phyloP scores from a whole-genome alignment of 2,329 filamentous ascomycete species.

The Pseudogymnoascus sp. region DNA sequence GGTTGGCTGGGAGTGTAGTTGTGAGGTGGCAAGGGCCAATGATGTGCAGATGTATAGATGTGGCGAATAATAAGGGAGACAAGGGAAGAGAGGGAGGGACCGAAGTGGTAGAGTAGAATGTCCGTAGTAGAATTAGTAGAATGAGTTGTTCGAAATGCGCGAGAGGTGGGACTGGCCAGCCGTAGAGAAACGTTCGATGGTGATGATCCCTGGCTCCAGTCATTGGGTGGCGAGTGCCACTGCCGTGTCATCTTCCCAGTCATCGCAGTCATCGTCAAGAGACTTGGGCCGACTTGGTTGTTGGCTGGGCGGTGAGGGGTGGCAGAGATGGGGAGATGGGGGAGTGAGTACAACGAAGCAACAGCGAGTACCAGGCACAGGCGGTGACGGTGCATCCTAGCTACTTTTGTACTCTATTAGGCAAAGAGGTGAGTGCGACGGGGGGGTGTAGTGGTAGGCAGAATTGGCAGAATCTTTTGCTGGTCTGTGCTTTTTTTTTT shows the following conservation, averaged over 20 bases:
- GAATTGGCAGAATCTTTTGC: neutral
- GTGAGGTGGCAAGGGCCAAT: neutral
- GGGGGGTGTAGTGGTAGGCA: neutral
- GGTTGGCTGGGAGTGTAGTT: neutral
- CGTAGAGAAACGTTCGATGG: neutral
- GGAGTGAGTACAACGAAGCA: too few species aligned
- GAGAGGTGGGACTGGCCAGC: neutral
- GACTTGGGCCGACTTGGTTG: neutral
- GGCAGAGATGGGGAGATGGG: neutral
- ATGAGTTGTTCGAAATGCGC: neutral
- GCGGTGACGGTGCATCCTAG: neutral
- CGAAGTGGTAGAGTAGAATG: neutral
- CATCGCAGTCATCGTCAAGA: neutral
- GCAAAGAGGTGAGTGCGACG: neutral
- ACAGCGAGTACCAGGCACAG: neutral
- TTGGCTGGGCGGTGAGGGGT: neutral
- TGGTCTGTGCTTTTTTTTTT: neutral
- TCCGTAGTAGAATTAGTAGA: too few species aligned
- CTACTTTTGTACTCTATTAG: neutral
- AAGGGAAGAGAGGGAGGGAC: neutral
- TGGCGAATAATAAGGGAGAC: neutral
- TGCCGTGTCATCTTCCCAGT: constrained; percentile 2
- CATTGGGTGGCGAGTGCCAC: constrained; percentile 1
- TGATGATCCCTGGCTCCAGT: neutral
- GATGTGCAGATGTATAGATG: too few species aligned